Evolutionary conservation across 2,329 filamentous ascomycete species (phyloP).

Genomic region (Aspergillus brasiliensis): DNA sequence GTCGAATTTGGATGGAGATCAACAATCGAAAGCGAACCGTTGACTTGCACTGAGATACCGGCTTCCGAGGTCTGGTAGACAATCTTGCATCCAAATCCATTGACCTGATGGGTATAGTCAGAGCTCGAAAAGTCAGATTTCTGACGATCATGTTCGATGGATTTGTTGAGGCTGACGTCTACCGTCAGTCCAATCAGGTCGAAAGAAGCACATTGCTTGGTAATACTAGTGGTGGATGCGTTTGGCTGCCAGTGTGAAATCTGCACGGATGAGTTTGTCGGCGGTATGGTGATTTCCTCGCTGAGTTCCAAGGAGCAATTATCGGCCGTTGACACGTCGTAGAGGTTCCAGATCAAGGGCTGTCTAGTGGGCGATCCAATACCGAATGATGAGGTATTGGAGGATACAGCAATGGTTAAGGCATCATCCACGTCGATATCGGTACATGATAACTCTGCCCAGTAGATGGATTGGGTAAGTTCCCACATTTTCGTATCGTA

Average conservation of each 20-base stretch:
- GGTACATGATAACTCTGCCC: conserved; percentile 6
- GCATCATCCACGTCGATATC: background rate
- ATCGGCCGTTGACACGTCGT: background rate
- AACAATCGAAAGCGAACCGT: conserved; percentile 4
- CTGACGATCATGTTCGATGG: background rate
- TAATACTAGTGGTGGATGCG: background rate
- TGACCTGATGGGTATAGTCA: background rate
- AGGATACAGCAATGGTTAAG: background rate
- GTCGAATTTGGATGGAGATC: background rate
- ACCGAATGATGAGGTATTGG: background rate
- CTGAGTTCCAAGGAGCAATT: background rate
- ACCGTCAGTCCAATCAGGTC: conserved; percentile 1
- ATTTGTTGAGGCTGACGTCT: background rate
- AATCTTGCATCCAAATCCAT: conserved; percentile 9
- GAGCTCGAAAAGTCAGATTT: background rate
- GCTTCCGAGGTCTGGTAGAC: conserved; percentile 1
- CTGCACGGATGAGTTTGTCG: conserved; percentile 3
- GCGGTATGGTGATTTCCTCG: background rate
- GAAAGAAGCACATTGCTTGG: background rate
- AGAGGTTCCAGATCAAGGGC: background rate
- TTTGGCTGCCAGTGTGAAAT: conserved; percentile 6
- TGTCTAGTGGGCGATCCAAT: background rate
- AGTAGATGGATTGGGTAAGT: conserved; percentile 10
- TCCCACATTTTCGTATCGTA: conserved; percentile 9
- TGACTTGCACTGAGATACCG: conserved; percentile 4